Evolutionary conservation across 345 rosid species (phyloP).

Genomic region (Salix exigua): DNA sequence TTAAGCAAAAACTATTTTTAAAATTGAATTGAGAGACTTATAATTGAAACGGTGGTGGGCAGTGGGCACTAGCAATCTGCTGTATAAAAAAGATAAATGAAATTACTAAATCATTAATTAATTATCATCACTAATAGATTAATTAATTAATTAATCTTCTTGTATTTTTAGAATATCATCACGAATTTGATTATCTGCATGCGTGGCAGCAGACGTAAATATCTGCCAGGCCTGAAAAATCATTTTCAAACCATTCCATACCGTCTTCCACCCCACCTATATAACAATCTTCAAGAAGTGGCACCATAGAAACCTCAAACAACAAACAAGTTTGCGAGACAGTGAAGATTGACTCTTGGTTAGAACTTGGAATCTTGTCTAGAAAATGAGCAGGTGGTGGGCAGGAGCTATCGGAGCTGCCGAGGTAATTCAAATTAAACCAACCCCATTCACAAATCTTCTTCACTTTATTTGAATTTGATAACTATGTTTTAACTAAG

Average conservation of each 20-base stretch:
- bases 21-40: too few relatives aligned
- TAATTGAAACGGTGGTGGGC: too few relatives aligned
- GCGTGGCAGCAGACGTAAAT: background rate
- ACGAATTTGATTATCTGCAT: too few relatives aligned
- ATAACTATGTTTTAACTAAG: background rate
- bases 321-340: background rate
- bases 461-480: background rate
- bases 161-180: too few relatives aligned
- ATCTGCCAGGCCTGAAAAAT: background rate
- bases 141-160: too few relatives aligned
- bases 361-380: background rate
- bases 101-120: too few relatives aligned
- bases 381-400: constrained; percentile 57
- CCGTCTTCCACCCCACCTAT: background rate
- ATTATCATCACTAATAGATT: too few relatives aligned
- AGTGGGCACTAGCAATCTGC: too few relatives aligned
- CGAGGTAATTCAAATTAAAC: constrained; percentile 19
- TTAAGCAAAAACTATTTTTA: too few relatives aligned
- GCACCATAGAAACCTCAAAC: background rate
- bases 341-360: background rate
- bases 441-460: background rate
- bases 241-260: background rate
- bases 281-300: background rate
- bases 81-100: too few relatives aligned
- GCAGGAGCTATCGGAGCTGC: constrained; percentile 54